Conservation (phyloP, 2,329 filamentous ascomycete species). For the Paraphoma chrysanthemicola region DNA sequence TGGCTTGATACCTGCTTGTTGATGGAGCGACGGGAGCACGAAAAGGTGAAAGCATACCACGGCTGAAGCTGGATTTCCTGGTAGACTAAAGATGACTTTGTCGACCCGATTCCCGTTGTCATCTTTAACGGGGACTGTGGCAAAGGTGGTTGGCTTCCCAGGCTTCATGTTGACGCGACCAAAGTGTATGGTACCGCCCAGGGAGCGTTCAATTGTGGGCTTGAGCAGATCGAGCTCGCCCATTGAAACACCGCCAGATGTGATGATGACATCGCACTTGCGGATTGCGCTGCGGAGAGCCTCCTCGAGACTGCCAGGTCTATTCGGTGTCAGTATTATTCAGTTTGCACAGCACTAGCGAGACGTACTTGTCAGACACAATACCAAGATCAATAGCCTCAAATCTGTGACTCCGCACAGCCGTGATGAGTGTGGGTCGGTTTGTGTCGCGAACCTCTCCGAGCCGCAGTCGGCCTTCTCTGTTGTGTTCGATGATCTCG, state of each 20-base stretch:
- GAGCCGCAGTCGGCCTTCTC: slow-evolving; percentile 66
- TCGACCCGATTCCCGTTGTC: slow-evolving; percentile 61
- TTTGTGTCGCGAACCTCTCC: slow-evolving; percentile 96
- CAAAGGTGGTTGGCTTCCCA: slow-evolving; percentile 96
- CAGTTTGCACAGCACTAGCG: neutral
- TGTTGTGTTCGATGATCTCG: slow-evolving; percentile 81
- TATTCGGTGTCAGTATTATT: slow-evolving; percentile 41
- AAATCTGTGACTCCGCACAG: slow-evolving; percentile 76
- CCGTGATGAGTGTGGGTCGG: slow-evolving; percentile 83
- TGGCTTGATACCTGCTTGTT: slow-evolving; percentile 71
- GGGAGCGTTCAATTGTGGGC: slow-evolving; percentile 87
- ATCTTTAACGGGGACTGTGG: slow-evolving; percentile 74
- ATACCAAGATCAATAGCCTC: slow-evolving; percentile 86
- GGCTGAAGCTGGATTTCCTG: slow-evolving; percentile 92
- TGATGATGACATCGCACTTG: slow-evolving; percentile 81
- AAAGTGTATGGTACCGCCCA: slow-evolving; percentile 95
- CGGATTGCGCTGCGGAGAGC: slow-evolving; percentile 77
- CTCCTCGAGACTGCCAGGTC: slow-evolving; percentile 75
- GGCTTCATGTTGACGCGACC: slow-evolving; percentile 98
- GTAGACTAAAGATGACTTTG: slow-evolving; percentile 85
- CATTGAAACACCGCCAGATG: slow-evolving; percentile 95
- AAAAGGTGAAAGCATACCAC: slow-evolving; percentile 95
- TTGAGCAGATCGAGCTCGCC: slow-evolving; percentile 96
- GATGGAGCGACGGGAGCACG: slow-evolving; percentile 85
- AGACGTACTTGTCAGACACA: slow-evolving; percentile 68